These are phyloP conservation scores for Fusarium continuum DNA, from an alignment of 2,329 filamentous ascomycete genomes.

Conservation along the genomic window DNA sequence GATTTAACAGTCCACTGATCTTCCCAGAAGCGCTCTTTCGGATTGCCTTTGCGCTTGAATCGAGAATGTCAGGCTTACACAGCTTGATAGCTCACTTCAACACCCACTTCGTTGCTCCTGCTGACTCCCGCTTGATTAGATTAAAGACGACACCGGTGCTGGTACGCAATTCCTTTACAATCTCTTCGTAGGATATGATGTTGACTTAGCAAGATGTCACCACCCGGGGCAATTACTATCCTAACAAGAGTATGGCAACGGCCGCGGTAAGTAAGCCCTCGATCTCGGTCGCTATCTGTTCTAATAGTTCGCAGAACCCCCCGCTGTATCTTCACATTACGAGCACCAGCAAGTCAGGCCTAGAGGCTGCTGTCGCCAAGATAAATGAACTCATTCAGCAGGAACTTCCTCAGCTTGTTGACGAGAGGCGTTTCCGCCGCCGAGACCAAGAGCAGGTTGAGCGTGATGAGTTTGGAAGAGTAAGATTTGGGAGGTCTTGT, in stretches of 20 bases:
- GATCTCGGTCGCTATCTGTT: background rate
- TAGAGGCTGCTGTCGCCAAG: constrained; percentile 85
- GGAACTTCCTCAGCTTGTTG: constrained; percentile 92
- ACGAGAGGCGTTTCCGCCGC: constrained; percentile 90
- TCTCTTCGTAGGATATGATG: constrained; percentile 58
- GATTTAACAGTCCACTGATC: constrained; percentile 49
- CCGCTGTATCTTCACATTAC: constrained; percentile 96
- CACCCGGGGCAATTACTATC: constrained; percentile 94
- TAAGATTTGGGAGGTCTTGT: constrained; percentile 56
- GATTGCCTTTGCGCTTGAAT: constrained; percentile 55
- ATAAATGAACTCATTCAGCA: constrained; percentile 97
- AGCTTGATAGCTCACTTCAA: constrained; percentile 70
- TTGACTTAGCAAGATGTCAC: constrained; percentile 89
- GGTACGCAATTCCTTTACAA: constrained; percentile 75
- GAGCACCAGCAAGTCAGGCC: constrained; percentile 88
- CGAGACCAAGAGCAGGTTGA: constrained; percentile 84
- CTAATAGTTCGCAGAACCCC: constrained; percentile 71
- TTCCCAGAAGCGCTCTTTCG: constrained; percentile 48
- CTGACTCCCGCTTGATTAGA: constrained; percentile 98
- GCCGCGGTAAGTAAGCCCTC: constrained; percentile 74
- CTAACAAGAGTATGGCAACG: constrained; percentile 97
- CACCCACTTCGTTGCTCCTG: constrained; percentile 82
- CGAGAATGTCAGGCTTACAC: constrained; percentile 75
- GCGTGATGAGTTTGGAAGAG: constrained; percentile 88
- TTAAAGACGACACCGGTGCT: constrained; percentile 99